These are phyloP conservation scores for Sporisorium exsertum DNA, from an alignment of 1,284 basidiomycete species.

Conservation along the genomic window DNA sequence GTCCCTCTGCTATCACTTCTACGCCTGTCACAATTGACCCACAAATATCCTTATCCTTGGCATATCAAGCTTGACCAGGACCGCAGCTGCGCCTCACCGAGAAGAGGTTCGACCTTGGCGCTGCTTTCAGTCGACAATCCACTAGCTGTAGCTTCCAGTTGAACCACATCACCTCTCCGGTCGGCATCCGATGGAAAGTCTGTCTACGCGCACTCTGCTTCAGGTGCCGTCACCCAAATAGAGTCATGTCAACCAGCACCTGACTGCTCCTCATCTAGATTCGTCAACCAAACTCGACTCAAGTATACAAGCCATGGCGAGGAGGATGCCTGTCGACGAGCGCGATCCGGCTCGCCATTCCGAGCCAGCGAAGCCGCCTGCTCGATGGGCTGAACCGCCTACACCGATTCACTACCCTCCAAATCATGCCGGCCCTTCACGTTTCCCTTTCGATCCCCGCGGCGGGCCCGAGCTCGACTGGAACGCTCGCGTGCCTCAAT, in stretches of 20 bases:
- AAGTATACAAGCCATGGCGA: conserved; percentile 10
- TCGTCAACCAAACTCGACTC: neutral
- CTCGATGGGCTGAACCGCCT: conserved; percentile 8
- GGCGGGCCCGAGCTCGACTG: conserved; percentile 14
- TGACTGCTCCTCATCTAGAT: neutral
- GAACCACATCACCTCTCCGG: neutral
- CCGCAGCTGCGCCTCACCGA: neutral
- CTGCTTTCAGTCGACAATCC: neutral
- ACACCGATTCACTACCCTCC: conserved; percentile 7
- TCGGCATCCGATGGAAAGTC: neutral
- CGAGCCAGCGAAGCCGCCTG: neutral
- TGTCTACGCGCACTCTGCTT: neutral
- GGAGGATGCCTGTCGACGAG: conserved; percentile 7
- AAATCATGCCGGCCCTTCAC: conserved; percentile 26
- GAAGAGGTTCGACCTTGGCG: neutral
- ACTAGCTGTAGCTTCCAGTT: neutral
- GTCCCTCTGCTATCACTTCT: neutral
- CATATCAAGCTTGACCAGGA: neutral
- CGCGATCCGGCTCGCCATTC: conserved; percentile 6
- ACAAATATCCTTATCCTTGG: neutral
- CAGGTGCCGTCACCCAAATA: neutral
- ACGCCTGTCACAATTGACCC: neutral
- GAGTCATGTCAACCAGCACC: neutral
- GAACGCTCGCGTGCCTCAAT: conserved; percentile 7
- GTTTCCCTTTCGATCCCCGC: conserved; percentile 17